A percentile compares a stretch with the other conserved stretches of the same genome.
These are phyloP conservation scores for Ophiosphaerella korrae DNA, from an alignment of 2,329 filamentous ascomycete genomes.

Conservation along the genomic window DNA sequence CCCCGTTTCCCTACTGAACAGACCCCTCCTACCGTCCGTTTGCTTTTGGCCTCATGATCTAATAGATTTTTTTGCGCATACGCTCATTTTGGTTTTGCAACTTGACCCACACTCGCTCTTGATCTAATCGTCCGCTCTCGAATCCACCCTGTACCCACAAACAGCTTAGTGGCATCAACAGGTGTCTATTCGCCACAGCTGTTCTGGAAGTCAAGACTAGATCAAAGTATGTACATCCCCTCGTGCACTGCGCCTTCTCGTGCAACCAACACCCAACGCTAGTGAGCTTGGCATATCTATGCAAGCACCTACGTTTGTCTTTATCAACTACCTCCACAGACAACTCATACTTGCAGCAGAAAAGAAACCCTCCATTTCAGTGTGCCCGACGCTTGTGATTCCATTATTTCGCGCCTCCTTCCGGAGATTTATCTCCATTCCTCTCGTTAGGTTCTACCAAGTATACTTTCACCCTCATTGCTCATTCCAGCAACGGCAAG, in stretches of 20 bases:
- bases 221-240: conserved; percentile 18
- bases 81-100: neutral
- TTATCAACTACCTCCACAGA: conserved; percentile 11
- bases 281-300: conserved; percentile 28
- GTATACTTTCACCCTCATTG: conserved; percentile 27
- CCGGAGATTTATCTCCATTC: conserved; percentile 37
- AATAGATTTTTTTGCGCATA: neutral
- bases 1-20: neutral
- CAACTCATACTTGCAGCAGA: conserved; percentile 19
- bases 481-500: conserved; percentile 18
- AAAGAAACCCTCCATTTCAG: conserved; percentile 7
- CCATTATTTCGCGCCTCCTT: conserved; percentile 29
- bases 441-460: conserved; percentile 38
- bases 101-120: neutral
- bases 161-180: neutral
- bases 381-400: conserved; percentile 10
- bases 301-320: conserved; percentile 23
- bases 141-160: too few relatives aligned
- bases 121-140: neutral
- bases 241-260: conserved; percentile 25
- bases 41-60: neutral
- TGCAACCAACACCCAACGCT: conserved; percentile 23
- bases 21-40: neutral
- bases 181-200: neutral
- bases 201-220: neutral